Percentiles rank a stretch among this genome's conserved stretches.
Conservation (phyloP, 441 rosid genomes). For the Geranium incanum region DNA sequence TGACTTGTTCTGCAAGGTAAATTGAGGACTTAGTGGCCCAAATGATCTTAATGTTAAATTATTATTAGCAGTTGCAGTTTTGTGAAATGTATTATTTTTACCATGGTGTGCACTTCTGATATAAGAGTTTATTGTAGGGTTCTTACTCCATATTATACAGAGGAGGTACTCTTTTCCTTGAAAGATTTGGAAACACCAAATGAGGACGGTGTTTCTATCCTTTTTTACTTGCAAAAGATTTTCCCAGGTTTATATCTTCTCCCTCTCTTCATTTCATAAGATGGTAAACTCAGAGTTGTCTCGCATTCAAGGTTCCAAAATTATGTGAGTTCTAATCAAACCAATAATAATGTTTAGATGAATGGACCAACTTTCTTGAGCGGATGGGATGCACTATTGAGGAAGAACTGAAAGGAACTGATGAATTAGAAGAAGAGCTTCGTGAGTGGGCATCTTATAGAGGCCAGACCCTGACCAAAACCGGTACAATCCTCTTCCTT, state of each 20-base stretch:
- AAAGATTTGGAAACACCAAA: slow-evolving; percentile 63
- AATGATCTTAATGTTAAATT: background rate
- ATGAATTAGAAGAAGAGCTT: slow-evolving; percentile 69
- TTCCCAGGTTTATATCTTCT: slow-evolving; percentile 65
- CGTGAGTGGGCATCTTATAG: slow-evolving; percentile 97
- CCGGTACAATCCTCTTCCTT: slow-evolving; percentile 47
- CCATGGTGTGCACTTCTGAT: slow-evolving; percentile 19
- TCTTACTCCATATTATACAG: slow-evolving; percentile 94
- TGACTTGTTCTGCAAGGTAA: no score
- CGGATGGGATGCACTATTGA: slow-evolving; percentile 46
- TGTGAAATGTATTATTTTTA: background rate
- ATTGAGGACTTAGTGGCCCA: no score
- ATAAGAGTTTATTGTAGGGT: slow-evolving; percentile 45
- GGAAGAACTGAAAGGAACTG: slow-evolving; percentile 57
- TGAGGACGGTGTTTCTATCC: slow-evolving; percentile 98
- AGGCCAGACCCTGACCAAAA: slow-evolving; percentile 97
- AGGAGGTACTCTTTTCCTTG: slow-evolving; percentile 91
- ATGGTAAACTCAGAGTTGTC: slow-evolving; percentile 4
- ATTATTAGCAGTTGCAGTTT: background rate
- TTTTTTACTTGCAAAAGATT: slow-evolving; percentile 94
- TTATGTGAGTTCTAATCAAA: slow-evolving; percentile 5
- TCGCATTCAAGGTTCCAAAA: slow-evolving; percentile 15
- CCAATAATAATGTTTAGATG: slow-evolving; percentile 47
- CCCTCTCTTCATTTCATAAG: slow-evolving; percentile 5
- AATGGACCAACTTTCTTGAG: slow-evolving; percentile 92